phyloP scores from a whole-genome alignment of 1,284 basidiomycete species.

The Pseudozyma hubeiensis region DNA sequence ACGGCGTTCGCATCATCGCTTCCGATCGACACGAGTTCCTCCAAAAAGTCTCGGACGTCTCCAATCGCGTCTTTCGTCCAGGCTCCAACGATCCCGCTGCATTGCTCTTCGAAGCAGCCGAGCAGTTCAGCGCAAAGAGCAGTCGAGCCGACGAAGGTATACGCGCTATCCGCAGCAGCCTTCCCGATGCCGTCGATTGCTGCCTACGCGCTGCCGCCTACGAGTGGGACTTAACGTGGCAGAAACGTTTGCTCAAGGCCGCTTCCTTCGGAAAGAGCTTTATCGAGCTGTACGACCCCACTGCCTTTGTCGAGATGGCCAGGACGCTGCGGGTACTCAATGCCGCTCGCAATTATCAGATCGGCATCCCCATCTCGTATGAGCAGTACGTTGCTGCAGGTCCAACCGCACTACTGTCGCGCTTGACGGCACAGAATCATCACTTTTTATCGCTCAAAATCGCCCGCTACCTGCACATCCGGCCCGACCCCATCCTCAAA shows the following conservation, averaged over 20 bases:
- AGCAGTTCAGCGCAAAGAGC: conserved; percentile 83
- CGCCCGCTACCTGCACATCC: conserved; percentile 82
- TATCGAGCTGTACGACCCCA: conserved; percentile 89
- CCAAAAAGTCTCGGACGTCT: conserved; percentile 77
- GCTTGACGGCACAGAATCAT: conserved; percentile 86
- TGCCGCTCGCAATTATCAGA: conserved; percentile 87
- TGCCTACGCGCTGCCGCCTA: conserved; percentile 92
- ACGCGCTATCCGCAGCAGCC: conserved; percentile 79
- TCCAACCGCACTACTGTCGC: conserved; percentile 76
- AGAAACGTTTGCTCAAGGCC: conserved; percentile 83
- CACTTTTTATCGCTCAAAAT: conserved; percentile 93
- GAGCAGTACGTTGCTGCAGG: conserved; percentile 75
- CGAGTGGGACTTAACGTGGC: conserved; percentile 91
- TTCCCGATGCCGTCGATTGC: conserved; percentile 87
- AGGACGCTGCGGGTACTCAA: conserved; percentile 94
- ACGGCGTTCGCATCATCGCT: conserved; percentile 85
- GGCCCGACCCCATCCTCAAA: conserved; percentile 86
- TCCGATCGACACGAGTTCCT: conserved; percentile 86
- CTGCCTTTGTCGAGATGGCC: conserved; percentile 89
- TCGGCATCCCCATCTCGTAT: conserved; percentile 92
- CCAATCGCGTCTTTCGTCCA: conserved; percentile 76
- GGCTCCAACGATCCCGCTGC: conserved; percentile 92
- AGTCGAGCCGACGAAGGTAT: conserved; percentile 94
- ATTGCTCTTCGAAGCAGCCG: conserved; percentile 90
- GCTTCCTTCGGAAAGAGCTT: conserved; percentile 95